A percentile compares a stretch with the other conserved stretches of the same genome.
Evolutionary conservation across 1,284 basidiomycete species (phyloP).

Genomic region (Ustilago trichophora): DNA sequence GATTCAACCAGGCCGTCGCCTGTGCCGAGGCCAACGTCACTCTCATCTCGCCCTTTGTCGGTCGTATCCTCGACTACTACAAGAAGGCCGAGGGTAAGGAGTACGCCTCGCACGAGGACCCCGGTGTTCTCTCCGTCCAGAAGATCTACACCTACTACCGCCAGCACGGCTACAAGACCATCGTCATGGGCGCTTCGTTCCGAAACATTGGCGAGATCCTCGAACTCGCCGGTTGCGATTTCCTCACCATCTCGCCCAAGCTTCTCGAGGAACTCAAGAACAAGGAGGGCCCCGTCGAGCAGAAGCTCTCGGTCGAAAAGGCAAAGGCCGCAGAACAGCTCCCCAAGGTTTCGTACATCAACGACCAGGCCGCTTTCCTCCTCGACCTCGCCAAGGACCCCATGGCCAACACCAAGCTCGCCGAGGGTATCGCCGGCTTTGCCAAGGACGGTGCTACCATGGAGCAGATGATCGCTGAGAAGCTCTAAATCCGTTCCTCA

Average conservation of each 20-base stretch:
- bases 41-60: conserved; percentile 98
- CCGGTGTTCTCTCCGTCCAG: conserved; percentile 95
- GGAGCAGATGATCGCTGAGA: conserved; percentile 82
- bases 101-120: conserved; percentile 74
- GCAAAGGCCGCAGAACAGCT: conserved; percentile 75
- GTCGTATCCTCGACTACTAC: conserved; percentile 72
- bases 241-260: conserved; percentile 90
- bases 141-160: conserved; percentile 98
- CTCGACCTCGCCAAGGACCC: conserved; percentile 79
- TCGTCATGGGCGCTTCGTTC: conserved; percentile 99
- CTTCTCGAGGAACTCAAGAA: conserved; percentile 92
- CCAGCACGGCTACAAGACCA: conserved; percentile 96
- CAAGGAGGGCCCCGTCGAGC: conserved; percentile 79
- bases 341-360: conserved; percentile 83
- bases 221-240: conserved; percentile 90
- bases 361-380: conserved; percentile 95
- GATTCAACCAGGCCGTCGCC: conserved; percentile 96
- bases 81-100: conserved; percentile 64
- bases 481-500: conserved; percentile 75
- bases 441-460: conserved; percentile 92
- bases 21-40: conserved; percentile 98
- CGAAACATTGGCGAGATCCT: conserved; percentile 86
- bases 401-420: conserved; percentile 69
- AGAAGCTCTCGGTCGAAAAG: conserved; percentile 79
- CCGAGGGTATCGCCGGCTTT: conserved; percentile 89